These are phyloP conservation scores for Bruguiera gymnorhiza DNA, from an alignment of 345 rosid species.

Conservation along the genomic window DNA sequence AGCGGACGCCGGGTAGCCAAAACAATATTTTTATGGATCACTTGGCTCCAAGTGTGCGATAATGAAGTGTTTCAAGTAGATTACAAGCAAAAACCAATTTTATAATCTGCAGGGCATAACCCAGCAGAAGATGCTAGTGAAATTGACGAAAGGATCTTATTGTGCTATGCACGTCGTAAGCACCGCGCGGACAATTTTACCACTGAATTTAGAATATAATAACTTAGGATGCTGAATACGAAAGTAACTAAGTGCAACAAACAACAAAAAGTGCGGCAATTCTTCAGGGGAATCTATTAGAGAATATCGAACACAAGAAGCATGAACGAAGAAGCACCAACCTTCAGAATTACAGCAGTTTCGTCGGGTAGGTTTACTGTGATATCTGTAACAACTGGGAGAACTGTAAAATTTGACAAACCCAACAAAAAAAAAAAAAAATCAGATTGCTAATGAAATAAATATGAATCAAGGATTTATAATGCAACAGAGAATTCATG, in stretches of 20 bases:
- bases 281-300: background rate
- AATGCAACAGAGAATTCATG: background rate
- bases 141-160: slow-evolving; percentile 6
- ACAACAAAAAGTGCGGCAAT: background rate
- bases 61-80: background rate
- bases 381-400: slow-evolving; percentile 82
- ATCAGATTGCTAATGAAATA: background rate
- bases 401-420: slow-evolving; percentile 49
- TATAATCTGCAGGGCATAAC: slow-evolving; percentile 13
- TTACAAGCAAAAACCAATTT: slow-evolving; percentile 7
- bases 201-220: too few species aligned
- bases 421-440: background rate
- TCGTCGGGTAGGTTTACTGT: slow-evolving; percentile 80
- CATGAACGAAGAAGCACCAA: slow-evolving; percentile 24
- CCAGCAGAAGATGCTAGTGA: slow-evolving; percentile 8
- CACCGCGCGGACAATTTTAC: too few species aligned
- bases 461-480: background rate
- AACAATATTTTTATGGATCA: too few species aligned
- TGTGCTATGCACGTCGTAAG: too few species aligned
- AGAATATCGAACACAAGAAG: background rate
- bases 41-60: too few species aligned
- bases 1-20: too few species aligned
- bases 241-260: too few species aligned
- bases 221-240: too few species aligned
- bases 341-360: slow-evolving; percentile 73